Base-by-base conservation (phyloP, 2,329 filamentous ascomycete genomes). In the Phaeosphaeriaceae sp. region DNA sequence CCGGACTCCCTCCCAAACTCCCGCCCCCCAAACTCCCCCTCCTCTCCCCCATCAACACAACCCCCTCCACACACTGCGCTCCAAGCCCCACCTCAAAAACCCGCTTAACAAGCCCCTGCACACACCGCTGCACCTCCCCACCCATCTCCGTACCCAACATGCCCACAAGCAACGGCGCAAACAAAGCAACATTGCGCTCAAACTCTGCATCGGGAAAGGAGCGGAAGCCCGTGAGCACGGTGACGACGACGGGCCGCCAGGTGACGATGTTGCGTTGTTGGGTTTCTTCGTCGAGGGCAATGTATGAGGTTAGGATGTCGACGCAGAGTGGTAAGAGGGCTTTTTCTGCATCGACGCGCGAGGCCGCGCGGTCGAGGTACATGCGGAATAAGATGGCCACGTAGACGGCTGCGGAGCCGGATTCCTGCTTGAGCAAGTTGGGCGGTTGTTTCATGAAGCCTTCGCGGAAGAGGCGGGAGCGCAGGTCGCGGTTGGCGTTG, bases 361-460 rank as follows among this genome's bases (percentile, higher is more conserved):
- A 92, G 52, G 88, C 87, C 48, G 87, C 86, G 42, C 94, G 85
- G 74, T 99, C 94, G 39, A 90, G 89, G 74, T 96, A 99, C 94
- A 99, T 99, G 41, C 94, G 84, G 76, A 99, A 91, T 21, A 99
- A 79, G 59, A 99, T 99, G 54, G 89, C 89, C 29, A 99, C 91
- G 71, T 99, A 99, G 1, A 95, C 97, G 2, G 90, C 90, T 0
- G 94, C 94, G 46, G 88, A 90, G 33, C 94, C 93, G 53, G 86
- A 90, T 76, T 99, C 94, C 72, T 99, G 94, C 77, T 99, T 99
- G 23, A 99, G 83, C 11, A 99, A 81, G 66, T 99, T 99, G 2
- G 94, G 94, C 13, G 94, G 93, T 71, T 99, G 94, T 76, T 96
- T 96, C 94, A 99, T 99, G 81, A 99, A 99, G 0, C 95, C 94